phyloP scores from a whole-genome alignment of 257 asterid genomes.

The Misopates orontium region DNA sequence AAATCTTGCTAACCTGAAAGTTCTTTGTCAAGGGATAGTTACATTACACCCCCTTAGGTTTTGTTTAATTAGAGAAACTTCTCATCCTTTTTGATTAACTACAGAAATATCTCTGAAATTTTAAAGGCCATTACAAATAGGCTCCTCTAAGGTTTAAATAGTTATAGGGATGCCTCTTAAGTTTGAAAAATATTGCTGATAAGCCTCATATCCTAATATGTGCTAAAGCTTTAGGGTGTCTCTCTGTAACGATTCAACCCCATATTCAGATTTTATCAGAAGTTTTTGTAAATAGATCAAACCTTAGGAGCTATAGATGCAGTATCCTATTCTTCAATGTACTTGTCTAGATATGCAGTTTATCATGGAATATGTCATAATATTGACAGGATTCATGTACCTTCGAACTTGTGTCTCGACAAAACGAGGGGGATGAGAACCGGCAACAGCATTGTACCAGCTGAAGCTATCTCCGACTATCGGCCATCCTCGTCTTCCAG shows the following conservation, averaged over 20 bases:
- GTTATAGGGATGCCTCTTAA: background rate
- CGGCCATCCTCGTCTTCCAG: constrained; percentile 85
- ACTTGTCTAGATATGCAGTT: background rate
- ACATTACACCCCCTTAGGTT: background rate
- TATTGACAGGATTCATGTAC: constrained; percentile 27
- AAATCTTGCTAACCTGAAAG: background rate
- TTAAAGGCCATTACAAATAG: too few species aligned
- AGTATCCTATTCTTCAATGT: background rate
- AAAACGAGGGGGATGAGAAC: constrained; percentile 81
- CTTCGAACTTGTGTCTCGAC: constrained; percentile 72
- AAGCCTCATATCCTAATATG: background rate
- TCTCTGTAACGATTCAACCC: too few species aligned
- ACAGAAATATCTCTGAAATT: too few species aligned
- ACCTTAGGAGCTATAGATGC: background rate
- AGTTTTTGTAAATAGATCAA: too few species aligned
- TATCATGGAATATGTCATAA: constrained; percentile 2
- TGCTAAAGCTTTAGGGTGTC: background rate
- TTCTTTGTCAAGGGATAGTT: background rate
- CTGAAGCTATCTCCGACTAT: constrained; percentile 70
- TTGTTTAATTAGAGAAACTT: background rate
- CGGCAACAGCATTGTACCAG: constrained; percentile 85
- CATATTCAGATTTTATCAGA: too few species aligned
- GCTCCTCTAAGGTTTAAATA: too few species aligned
- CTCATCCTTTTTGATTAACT: too few species aligned
- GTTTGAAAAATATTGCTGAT: background rate